Conservation (phyloP, 2,329 filamentous ascomycete genomes). For the Dactylonectria estremocensis region DNA sequence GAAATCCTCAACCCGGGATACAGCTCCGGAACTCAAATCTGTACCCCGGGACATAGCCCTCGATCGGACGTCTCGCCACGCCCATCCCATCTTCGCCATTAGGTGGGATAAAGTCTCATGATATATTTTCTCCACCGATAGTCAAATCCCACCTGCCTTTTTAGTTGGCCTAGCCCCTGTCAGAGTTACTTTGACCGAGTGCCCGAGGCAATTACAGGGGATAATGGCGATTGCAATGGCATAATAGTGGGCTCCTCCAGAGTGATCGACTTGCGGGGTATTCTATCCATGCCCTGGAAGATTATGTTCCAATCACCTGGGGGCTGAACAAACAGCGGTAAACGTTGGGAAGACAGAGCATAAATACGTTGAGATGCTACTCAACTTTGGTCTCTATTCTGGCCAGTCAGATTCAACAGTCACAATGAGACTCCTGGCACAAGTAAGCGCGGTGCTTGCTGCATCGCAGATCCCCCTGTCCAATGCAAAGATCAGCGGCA, state of each 20-base stretch:
- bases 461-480: slow-evolving; percentile 26
- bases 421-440: slow-evolving; percentile 36
- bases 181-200: neutral
- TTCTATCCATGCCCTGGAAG: neutral
- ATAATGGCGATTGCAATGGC: slow-evolving; percentile 13
- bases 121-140: neutral
- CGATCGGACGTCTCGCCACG: neutral
- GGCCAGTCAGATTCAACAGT: neutral
- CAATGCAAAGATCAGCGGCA: neutral
- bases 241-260: slow-evolving; percentile 19
- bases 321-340: neutral
- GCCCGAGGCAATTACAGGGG: neutral
- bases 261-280: slow-evolving; percentile 6
- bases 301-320: neutral
- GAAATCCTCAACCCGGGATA: neutral
- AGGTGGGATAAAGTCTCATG: neutral
- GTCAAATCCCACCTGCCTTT: neutral
- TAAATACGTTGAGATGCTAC: neutral
- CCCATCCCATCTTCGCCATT: neutral
- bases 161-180: neutral
- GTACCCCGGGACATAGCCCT: neutral
- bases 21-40: neutral
- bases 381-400: neutral
- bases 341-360: too few species aligned
- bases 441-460: slow-evolving; percentile 35